Evolutionary conservation across 805 yeast species (phyloP), one percentile per base, ranked within the genome.

Genomic region (Ogataea parapolymorpha): DNA sequence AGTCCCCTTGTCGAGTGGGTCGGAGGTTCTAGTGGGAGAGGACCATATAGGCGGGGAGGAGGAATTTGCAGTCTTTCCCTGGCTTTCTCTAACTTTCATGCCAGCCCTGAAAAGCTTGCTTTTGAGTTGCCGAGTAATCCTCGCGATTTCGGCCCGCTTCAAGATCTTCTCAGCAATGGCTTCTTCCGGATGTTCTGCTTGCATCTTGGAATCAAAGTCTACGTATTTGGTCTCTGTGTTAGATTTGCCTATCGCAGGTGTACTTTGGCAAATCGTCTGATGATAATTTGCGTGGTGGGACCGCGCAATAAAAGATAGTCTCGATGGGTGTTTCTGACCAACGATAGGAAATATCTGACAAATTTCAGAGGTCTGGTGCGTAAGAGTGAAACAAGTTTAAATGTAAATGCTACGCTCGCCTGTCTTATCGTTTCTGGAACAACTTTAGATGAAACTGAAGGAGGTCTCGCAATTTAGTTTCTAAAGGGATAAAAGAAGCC

Each of bases 141-240:
- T 61, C 5, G 75, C 71, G 6, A 71, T 59, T 46, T 71, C 74
- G 4, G 71, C 76, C 37, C 74, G 58, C 45, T 70, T 70, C 31
- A 71, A 55, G 32, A 71, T 69, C 45, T 64, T 66, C 41, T 68
- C 70, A 17, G 74, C 73, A 12, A 70, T 70, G 14, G 59, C 52
- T 38, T 70, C 71, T 43, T 71, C 75, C 4, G 38, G 39, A 23
- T 25, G 34, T 30, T 35, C 39, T 11, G 32, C n/a, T 30, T 35
- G 39, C 43, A 34, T 50, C 50, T 23, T 50, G 44, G 40, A 43
- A 50, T 20, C 22, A 2, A 3, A 4, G 2, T 20, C 22, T 20
- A 20, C 6, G 22, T 20, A 7, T 7, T 20, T 2, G 22, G 10
- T 7, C 22, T 20, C 10, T 20, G 22, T 7, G 7, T 20, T 20